phyloP scores from a whole-genome alignment of 2,329 filamentous ascomycete genomes.

The Onygenales sp. region DNA sequence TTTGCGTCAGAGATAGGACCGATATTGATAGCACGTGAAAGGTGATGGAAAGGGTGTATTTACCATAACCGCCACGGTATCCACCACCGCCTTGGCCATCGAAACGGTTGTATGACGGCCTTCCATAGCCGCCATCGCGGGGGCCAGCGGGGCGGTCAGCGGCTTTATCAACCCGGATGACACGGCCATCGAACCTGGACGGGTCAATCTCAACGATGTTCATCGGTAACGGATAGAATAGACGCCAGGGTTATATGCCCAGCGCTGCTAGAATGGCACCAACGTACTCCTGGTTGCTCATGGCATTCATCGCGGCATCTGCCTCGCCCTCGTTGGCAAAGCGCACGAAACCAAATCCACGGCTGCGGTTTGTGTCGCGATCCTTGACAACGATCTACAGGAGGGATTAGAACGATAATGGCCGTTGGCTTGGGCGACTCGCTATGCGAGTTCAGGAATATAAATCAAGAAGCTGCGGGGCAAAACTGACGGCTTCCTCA shows the following conservation, averaged over 20 bases:
- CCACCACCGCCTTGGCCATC: slow-evolving; percentile 10
- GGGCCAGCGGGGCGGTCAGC: slow-evolving; percentile 65
- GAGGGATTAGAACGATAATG: slow-evolving; percentile 13
- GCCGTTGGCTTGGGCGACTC: neutral
- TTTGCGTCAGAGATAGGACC: slow-evolving; percentile 2
- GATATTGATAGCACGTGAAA: neutral
- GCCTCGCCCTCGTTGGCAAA: slow-evolving; percentile 48
- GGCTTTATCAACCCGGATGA: slow-evolving; percentile 91
- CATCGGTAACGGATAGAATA: slow-evolving; percentile 10
- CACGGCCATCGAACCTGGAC: slow-evolving; percentile 78
- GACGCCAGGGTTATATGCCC: slow-evolving; percentile 8
- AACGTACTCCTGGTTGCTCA: slow-evolving; percentile 59
- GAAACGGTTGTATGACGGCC: too few relatives aligned
- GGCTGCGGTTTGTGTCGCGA: slow-evolving; percentile 89
- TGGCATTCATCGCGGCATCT: slow-evolving; percentile 30
- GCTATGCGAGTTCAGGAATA: slow-evolving; percentile 7
- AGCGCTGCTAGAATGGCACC: slow-evolving; percentile 3
- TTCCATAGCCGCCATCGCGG: slow-evolving; percentile 38
- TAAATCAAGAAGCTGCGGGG: slow-evolving; percentile 12
- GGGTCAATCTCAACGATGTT: slow-evolving; percentile 13
- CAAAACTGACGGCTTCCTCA: slow-evolving; percentile 79
- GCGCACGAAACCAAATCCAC: slow-evolving; percentile 94
- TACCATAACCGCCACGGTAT: slow-evolving; percentile 24
- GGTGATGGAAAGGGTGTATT: slow-evolving; percentile 1
- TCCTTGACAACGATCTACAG: slow-evolving; percentile 91